phyloP scores from a whole-genome alignment of 2,329 filamentous ascomycete species.

The Onygena corvina region DNA sequence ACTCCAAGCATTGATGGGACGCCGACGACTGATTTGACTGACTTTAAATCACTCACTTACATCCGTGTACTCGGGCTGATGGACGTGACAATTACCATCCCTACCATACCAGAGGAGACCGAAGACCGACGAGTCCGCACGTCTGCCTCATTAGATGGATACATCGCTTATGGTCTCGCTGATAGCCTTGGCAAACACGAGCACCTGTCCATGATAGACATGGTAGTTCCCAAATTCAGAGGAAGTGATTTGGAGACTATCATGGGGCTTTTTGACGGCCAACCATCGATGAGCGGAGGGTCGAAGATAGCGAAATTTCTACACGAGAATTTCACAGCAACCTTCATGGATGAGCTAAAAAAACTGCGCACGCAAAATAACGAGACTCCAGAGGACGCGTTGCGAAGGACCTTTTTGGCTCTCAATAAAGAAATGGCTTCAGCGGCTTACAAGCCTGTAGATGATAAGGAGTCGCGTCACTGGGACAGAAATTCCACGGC shows the following conservation, averaged over 20 bases:
- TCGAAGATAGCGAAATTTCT: constrained; percentile 94
- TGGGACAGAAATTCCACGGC: constrained; percentile 56
- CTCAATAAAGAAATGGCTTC: constrained; percentile 92
- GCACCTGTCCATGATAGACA: constrained; percentile 87
- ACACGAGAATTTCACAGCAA: constrained; percentile 85
- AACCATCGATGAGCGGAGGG: constrained; percentile 74
- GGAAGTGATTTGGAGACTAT: constrained; percentile 82
- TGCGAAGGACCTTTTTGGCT: constrained; percentile 73
- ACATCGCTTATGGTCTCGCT: constrained; percentile 92
- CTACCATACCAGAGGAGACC: constrained; percentile 85
- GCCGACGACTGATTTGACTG: constrained; percentile 63
- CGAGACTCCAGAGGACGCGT: constrained; percentile 70
- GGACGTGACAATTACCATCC: constrained; percentile 92
- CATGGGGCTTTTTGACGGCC: constrained; percentile 90
- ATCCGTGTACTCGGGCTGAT: constrained; percentile 84
- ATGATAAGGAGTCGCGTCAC: constrained; percentile 52
- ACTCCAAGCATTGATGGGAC: constrained; percentile 37
- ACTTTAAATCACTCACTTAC: constrained; percentile 75
- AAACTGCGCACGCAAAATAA: constrained; percentile 51
- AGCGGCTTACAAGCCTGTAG: constrained; percentile 65
- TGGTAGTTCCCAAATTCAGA: constrained; percentile 86
- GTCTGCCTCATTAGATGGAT: constrained; percentile 85
- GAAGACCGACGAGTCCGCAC: constrained; percentile 91
- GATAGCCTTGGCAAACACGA: constrained; percentile 88
- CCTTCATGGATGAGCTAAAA: constrained; percentile 72